Conservation (phyloP, 2,329 filamentous ascomycete species). For the Xylaria sp. region DNA sequence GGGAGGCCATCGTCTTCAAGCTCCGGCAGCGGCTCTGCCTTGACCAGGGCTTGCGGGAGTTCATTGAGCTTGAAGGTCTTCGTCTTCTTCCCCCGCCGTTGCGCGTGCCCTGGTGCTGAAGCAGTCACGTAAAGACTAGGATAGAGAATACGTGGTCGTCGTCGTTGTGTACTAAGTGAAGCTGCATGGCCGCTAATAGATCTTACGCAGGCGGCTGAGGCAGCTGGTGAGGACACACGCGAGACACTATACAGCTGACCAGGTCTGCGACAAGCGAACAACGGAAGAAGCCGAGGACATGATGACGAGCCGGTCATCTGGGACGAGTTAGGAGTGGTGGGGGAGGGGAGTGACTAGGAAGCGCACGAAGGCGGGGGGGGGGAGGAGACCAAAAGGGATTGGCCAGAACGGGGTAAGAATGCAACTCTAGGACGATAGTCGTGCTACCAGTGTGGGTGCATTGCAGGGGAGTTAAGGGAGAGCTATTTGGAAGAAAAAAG, state of each 20-base stretch:
- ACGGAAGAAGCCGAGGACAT: constrained; percentile 22
- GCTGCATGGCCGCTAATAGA: constrained; percentile 13
- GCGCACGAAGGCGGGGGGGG: not conserved
- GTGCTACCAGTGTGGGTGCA: not conserved
- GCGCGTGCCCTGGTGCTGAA: constrained; percentile 8
- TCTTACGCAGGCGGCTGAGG: constrained; percentile 10
- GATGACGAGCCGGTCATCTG: constrained; percentile 22
- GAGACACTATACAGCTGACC: constrained; percentile 13
- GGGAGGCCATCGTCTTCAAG: constrained; percentile 38
- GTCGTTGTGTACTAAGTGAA: constrained; percentile 5
- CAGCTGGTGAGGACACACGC: constrained; percentile 5
- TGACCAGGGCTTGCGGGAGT: constrained; percentile 47
- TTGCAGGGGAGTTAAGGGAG: constrained; percentile 11
- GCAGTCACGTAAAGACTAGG: not conserved
- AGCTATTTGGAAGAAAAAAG: constrained; percentile 18
- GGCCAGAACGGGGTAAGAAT: not conserved
- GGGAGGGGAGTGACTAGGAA: not conserved
- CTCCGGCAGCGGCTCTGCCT: constrained; percentile 17
- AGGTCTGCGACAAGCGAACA: constrained; percentile 18
- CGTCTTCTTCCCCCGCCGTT: constrained; percentile 49
- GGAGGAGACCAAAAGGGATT: not conserved
- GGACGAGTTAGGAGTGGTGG: constrained; percentile 12
- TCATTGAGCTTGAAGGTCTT: constrained; percentile 52
- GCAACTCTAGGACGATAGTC: not conserved
- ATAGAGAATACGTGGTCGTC: constrained; percentile 2